A percentile compares a stretch with the other conserved stretches of the same genome.
These are phyloP conservation scores for Fusarium nurragi DNA, from an alignment of 2,329 filamentous ascomycete species.

Conservation along the genomic window DNA sequence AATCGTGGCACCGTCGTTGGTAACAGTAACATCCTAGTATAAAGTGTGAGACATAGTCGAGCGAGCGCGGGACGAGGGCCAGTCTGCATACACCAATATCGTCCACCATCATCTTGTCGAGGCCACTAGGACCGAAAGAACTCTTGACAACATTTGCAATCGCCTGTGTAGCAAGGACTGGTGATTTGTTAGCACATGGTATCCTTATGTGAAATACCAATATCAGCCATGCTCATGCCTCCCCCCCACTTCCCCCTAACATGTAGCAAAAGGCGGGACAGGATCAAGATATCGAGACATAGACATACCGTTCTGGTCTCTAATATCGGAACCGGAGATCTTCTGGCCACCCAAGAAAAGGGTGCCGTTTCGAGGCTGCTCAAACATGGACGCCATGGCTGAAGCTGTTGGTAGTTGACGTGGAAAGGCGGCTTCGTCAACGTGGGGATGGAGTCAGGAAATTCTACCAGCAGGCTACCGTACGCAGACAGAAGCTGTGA, in stretches of 20 bases:
- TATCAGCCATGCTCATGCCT: conserved; percentile 29
- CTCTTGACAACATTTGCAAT: conserved; percentile 99
- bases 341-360: conserved; percentile 97
- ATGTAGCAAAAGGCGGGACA: conserved; percentile 37
- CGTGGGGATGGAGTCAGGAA: conserved; percentile 44
- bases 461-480: conserved; percentile 45
- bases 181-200: conserved; percentile 26
- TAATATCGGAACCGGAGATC: conserved; percentile 95
- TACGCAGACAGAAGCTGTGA: conserved; percentile 43
- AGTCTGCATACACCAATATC: conserved; percentile 83
- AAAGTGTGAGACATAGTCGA: conserved; percentile 34
- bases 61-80: conserved; percentile 23
- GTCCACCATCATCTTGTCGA: conserved; percentile 99
- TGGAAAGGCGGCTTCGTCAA: conserved; percentile 41
- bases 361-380: conserved; percentile 93
- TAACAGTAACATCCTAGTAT: conserved; percentile 90
- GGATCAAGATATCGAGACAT: conserved; percentile 16
- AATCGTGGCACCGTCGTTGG: conserved; percentile 98
- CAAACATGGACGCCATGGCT: conserved; percentile 92
- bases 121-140: conserved; percentile 94
- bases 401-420: conserved; percentile 44
- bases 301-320: conserved; percentile 87
- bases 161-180: conserved; percentile 92
- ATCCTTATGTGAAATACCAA: conserved; percentile 22
- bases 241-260: conserved; percentile 44